A percentile compares a stretch with the other conserved stretches of the same genome.
Conservation (phyloP, 805 yeast genomes). For the Monosporozyma servazzii region DNA sequence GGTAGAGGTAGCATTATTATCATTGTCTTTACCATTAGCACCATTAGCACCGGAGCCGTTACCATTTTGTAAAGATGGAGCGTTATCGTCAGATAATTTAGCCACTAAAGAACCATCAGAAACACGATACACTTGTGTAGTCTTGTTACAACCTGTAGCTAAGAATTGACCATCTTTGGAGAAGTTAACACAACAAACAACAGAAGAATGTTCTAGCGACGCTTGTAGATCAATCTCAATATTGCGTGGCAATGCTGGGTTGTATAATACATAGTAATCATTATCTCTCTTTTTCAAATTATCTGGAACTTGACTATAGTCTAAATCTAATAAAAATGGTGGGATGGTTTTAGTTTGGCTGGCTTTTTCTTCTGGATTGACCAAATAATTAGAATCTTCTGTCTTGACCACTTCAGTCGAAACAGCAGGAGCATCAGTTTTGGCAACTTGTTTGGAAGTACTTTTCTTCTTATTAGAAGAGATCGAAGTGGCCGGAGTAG, state of each 20-base stretch:
- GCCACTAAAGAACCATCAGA: conserved; percentile 86
- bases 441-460: not conserved
- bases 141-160: conserved; percentile 97
- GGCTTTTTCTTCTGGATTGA: conserved; percentile 34
- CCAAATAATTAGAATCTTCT: conserved; percentile 23
- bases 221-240: conserved; percentile 84
- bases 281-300: conserved; percentile 72
- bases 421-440: conserved; percentile 5
- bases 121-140: conserved; percentile 90
- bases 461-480: not conserved
- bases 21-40: conserved; percentile 9
- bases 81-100: conserved; percentile 67
- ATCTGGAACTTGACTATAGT: conserved; percentile 68
- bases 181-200: conserved; percentile 94
- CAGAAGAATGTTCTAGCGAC: conserved; percentile 86
- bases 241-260: conserved; percentile 68
- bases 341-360: conserved; percentile 65
- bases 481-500: not conserved
- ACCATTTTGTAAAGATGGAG: conserved; percentile 4
- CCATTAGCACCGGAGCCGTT: conserved; percentile 1
- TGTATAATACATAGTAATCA: conserved; percentile 83
- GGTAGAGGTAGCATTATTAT: conserved; percentile 23
- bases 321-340: conserved; percentile 68
- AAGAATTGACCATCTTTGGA: conserved; percentile 83
- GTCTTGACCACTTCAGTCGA: conserved; percentile 9